phyloP scores from a whole-genome alignment of 2,329 filamentous ascomycete genomes.

The Cladophialophora carrionii region DNA sequence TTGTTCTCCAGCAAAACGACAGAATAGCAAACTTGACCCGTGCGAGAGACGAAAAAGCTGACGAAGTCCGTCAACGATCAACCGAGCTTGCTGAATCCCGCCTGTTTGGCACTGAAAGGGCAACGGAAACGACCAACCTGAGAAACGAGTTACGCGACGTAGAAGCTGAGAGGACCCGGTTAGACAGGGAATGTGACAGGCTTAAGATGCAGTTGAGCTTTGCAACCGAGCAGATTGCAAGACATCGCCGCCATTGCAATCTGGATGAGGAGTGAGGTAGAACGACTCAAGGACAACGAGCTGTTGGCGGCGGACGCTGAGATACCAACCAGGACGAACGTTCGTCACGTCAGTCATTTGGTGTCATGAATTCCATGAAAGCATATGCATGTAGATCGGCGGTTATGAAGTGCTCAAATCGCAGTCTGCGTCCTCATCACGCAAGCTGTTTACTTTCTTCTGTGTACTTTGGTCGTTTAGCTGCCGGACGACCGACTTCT shows the following conservation, averaged over 20 bases:
- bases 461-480: not conserved
- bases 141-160: not conserved
- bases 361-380: not conserved
- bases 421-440: not conserved
- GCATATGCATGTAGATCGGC: not conserved
- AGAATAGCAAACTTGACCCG: slow-evolving; percentile 1
- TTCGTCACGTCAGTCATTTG: not conserved
- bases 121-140: not conserved
- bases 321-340: not conserved
- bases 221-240: slow-evolving; percentile 10
- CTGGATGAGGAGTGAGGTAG: not conserved
- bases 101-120: not conserved
- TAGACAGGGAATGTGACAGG: not conserved
- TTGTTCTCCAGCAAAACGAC: slow-evolving; percentile 4
- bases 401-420: slow-evolving; percentile 1
- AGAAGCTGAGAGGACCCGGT: not conserved
- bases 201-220: not conserved
- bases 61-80: not conserved
- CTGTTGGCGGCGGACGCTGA: not conserved
- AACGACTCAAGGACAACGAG: not conserved
- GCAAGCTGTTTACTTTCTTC: not conserved
- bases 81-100: slow-evolving; percentile 2
- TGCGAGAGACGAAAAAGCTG: not conserved
- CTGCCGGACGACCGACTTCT: not conserved
- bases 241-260: not conserved